Evolutionary conservation across 1,284 basidiomycete genomes (phyloP), one percentile per base, ranked within the genome.

Genomic region (Fistulina hepatica): DNA sequence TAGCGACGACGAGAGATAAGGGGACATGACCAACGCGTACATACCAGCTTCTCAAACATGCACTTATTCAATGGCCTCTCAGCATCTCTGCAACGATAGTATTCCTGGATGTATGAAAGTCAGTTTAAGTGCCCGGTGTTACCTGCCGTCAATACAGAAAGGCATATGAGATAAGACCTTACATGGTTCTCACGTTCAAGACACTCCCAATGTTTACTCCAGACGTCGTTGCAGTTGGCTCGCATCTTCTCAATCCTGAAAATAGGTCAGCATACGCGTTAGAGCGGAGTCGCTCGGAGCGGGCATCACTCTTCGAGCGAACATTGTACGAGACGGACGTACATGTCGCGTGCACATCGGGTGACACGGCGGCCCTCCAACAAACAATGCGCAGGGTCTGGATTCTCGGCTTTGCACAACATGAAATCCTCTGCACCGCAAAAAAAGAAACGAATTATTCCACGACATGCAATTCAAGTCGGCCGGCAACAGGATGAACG

Each of bases 341-440:
- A 97, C 94, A 98, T 54, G 57, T 97, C 92, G 36, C 82, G 80
- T 34, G 93, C 86, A 60, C 95, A 99, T 51, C 95, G 73, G 39
- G 95, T 98, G 43, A 98, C 94, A 53, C 90, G 80, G 49, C 95
- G 67, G 20, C 95, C 95, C 61, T 98, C 95, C 69, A 88, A 85
- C 61, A 98, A 61, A 63, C 95, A 99, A 61, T 95, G 90, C 23
- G 61, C 90, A 10, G 95, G 90, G 57, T 97, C 81, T 40, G 67
- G 71, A 57, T 76, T 82, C 67, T 97, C 92, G 34, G 76, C 69
- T 69, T 98, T 98, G 76, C 95, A 98, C 41, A 97, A 82, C 91
- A 99, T 97, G 56, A 97, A 98, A 67, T 99, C 94, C 76, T 97
- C 92, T 95, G 55, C 31, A 39, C 24, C 34, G 27, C 16, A 7